phyloP scores from a whole-genome alignment of 2,329 filamentous ascomycete species.

The Sphaceloma murrayae region DNA sequence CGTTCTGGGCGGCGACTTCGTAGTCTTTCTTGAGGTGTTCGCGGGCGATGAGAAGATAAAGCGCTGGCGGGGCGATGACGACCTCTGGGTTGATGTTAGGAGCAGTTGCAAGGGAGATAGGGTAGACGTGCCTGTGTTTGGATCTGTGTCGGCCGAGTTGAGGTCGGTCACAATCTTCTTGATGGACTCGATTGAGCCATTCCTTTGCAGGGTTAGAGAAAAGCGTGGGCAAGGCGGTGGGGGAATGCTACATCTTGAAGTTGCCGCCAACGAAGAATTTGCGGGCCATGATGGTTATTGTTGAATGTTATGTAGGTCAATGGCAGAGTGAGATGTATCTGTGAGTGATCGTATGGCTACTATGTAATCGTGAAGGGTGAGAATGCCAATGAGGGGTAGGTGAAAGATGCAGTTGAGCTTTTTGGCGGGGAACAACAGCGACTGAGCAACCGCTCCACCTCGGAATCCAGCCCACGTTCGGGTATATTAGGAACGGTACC shows the following conservation, averaged over 20 bases:
- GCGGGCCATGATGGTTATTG: conserved; percentile 28
- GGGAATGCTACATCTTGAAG: conserved; percentile 78
- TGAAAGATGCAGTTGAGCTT: neutral
- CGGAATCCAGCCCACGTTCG: conserved; percentile 3
- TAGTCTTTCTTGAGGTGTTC: conserved; percentile 66
- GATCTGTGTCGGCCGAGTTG: conserved; percentile 73
- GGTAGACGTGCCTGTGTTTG: conserved; percentile 62
- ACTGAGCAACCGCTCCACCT: neutral
- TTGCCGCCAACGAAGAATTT: conserved; percentile 63
- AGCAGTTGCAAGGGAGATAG: too few species aligned
- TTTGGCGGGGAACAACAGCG: conserved; percentile 9
- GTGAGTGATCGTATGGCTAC: too few species aligned
- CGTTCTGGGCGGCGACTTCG: conserved; percentile 89
- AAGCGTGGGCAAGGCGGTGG: neutral
- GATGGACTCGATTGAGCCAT: conserved; percentile 82
- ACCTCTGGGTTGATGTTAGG: too few species aligned
- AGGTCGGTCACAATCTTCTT: conserved; percentile 83
- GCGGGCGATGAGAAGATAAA: conserved; percentile 83
- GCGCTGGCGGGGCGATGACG: conserved; percentile 79
- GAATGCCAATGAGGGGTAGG: conserved; percentile 8
- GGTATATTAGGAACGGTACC: neutral
- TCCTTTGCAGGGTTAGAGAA: conserved; percentile 50
- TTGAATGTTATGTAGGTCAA: too few species aligned
- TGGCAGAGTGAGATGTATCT: neutral
- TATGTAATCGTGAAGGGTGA: too few species aligned